These are phyloP conservation scores for Cnidoscolus chayamansa DNA, from an alignment of 441 rosid genomes.

Conservation along the genomic window DNA sequence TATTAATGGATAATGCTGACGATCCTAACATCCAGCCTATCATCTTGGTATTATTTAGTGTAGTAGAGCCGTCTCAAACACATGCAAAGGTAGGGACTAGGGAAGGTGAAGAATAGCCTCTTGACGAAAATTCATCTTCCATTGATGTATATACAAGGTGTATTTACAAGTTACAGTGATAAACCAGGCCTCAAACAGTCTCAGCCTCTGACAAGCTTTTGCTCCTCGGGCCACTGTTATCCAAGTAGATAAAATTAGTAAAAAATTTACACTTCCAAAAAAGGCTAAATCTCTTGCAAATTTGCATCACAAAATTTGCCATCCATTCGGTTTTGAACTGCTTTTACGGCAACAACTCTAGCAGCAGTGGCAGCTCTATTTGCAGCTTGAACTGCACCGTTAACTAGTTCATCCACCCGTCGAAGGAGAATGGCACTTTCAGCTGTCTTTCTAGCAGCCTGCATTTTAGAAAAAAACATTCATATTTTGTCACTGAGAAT, in stretches of 20 bases:
- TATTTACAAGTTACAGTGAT: slow-evolving; percentile 59
- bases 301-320: slow-evolving; percentile 70
- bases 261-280: slow-evolving; percentile 38
- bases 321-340: slow-evolving; percentile 78
- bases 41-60: background rate
- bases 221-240: slow-evolving; percentile 38
- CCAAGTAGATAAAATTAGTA: slow-evolving; percentile 32
- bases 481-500: background rate
- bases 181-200: slow-evolving; percentile 31
- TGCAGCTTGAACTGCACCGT: slow-evolving; percentile 59
- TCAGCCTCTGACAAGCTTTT: slow-evolving; percentile 51
- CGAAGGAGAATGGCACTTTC: slow-evolving; percentile 46
- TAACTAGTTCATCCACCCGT: slow-evolving; percentile 67
- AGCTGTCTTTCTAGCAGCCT: slow-evolving; percentile 73
- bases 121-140: slow-evolving; percentile 32
- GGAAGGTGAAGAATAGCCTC: background rate
- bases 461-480: slow-evolving; percentile 7
- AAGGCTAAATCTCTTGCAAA: slow-evolving; percentile 24
- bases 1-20: slow-evolving; percentile 4
- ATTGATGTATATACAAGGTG: slow-evolving; percentile 31
- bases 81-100: slow-evolving; percentile 9
- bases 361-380: slow-evolving; percentile 89
- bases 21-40: background rate
- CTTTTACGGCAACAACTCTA: slow-evolving; percentile 88
- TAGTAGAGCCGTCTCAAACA: background rate